These are phyloP conservation scores for Leptographium galeiforme DNA, from an alignment of 2,329 filamentous ascomycete species.

Conservation along the genomic window DNA sequence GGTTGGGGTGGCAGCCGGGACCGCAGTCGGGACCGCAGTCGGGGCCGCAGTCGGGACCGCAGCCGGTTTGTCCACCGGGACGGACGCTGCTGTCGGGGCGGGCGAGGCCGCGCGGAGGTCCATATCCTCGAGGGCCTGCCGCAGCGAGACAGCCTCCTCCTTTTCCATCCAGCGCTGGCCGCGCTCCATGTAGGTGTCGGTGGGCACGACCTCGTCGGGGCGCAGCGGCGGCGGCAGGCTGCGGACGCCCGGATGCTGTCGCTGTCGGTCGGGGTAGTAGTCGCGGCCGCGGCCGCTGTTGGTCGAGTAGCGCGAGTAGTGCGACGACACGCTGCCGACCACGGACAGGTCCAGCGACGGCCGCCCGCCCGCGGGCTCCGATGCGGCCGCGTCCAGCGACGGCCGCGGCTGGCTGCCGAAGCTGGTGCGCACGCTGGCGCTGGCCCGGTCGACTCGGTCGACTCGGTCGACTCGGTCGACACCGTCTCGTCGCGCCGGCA, in stretches of 20 bases:
- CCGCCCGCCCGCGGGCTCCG: background rate
- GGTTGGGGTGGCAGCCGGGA: too few species aligned
- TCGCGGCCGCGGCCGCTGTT: conserved; percentile 31
- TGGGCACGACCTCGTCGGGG: conserved; percentile 49
- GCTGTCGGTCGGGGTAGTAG: conserved; percentile 31
- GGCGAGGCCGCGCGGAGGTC: conserved; percentile 31
- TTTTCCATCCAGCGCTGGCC: conserved; percentile 70
- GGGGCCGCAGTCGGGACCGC: too few species aligned
- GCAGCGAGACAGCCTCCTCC: conserved; percentile 58
- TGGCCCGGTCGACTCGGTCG: too few species aligned
- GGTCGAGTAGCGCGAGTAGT: conserved; percentile 39
- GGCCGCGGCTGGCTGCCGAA: background rate
- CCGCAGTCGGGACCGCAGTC: too few species aligned
- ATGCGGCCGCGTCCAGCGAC: background rate
- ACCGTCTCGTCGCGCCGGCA: conserved; percentile 4
- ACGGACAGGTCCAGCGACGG: conserved; percentile 23
- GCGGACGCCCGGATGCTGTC: conserved; percentile 8
- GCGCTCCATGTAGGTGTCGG: conserved; percentile 57
- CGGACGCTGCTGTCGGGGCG: too few species aligned
- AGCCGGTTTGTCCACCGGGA: too few species aligned
- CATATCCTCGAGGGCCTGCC: conserved; percentile 62
- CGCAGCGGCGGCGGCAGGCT: conserved; percentile 26
- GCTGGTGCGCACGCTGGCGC: background rate
- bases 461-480: too few species aligned
- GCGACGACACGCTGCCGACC: conserved; percentile 33